phyloP scores from a whole-genome alignment of 371 early-diverging fungal genomes.

The Mucor mucedo region DNA sequence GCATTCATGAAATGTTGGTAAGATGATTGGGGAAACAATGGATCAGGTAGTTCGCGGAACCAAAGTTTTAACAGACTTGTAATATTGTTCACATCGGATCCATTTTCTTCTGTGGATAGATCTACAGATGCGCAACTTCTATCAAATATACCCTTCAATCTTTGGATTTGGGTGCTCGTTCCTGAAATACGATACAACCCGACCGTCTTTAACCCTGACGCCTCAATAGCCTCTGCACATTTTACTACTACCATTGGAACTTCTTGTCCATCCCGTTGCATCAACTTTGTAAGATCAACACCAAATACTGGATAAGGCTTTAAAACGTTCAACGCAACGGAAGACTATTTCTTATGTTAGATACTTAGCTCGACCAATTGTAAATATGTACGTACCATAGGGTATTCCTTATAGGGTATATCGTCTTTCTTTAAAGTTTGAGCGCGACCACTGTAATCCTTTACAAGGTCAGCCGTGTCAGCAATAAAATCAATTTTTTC shows the following conservation, averaged over 20 bases:
- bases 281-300: constrained; percentile 58
- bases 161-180: constrained; percentile 67
- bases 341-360: constrained; percentile 44
- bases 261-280: constrained; percentile 68
- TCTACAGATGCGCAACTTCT: constrained; percentile 67
- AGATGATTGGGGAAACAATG: constrained; percentile 71
- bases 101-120: constrained; percentile 58
- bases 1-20: constrained; percentile 74
- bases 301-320: constrained; percentile 76
- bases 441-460: constrained; percentile 30
- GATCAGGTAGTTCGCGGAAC: constrained; percentile 91
- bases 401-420: constrained; percentile 66
- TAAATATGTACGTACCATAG: constrained; percentile 19
- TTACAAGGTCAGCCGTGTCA: constrained; percentile 52
- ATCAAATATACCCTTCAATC: constrained; percentile 73
- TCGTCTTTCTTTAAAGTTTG: constrained; percentile 35
- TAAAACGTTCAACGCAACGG: constrained; percentile 59
- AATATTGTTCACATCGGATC: constrained; percentile 78
- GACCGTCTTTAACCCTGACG: constrained; percentile 60
- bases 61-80: constrained; percentile 87
- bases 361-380: neutral
- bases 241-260: constrained; percentile 76
- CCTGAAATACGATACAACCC: constrained; percentile 91
- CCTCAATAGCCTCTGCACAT: constrained; percentile 81
- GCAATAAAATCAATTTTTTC: constrained; percentile 62